These are phyloP conservation scores for Fusarium longipes DNA, from an alignment of 2,329 filamentous ascomycete genomes.

Conservation along the genomic window DNA sequence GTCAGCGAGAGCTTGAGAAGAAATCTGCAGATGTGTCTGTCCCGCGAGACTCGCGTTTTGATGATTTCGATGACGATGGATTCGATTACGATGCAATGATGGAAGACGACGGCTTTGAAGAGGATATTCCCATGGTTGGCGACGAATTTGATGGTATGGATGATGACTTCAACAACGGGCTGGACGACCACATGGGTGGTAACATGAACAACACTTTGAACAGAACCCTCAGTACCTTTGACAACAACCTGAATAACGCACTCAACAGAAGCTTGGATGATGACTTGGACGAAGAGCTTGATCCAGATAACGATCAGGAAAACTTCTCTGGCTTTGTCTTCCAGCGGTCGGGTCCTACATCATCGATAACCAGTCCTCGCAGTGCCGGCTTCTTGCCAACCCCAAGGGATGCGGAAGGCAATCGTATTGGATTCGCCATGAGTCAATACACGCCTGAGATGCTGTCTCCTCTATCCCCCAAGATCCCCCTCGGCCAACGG, in stretches of 20 bases:
- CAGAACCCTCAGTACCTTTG: slow-evolving; percentile 14
- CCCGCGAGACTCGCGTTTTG: slow-evolving; percentile 64
- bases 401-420: slow-evolving; percentile 66
- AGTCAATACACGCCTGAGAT: slow-evolving; percentile 58
- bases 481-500: slow-evolving; percentile 19
- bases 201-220: slow-evolving; percentile 38
- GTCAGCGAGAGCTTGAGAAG: slow-evolving; percentile 73
- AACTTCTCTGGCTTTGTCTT: slow-evolving; percentile 71
- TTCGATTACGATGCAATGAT: slow-evolving; percentile 73
- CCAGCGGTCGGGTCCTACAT: slow-evolving; percentile 64
- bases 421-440: slow-evolving; percentile 67
- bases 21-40: slow-evolving; percentile 56
- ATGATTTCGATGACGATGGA: slow-evolving; percentile 71
- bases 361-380: slow-evolving; percentile 62
- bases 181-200: slow-evolving; percentile 21
- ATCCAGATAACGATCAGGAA: slow-evolving; percentile 58
- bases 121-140: slow-evolving; percentile 53
- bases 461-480: slow-evolving; percentile 29
- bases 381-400: slow-evolving; percentile 61
- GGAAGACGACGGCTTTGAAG: slow-evolving; percentile 73
- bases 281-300: slow-evolving; percentile 39
- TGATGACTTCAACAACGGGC: slow-evolving; percentile 42
- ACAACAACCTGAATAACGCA: slow-evolving; percentile 39
- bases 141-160: slow-evolving; percentile 48
- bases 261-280: slow-evolving; percentile 36